Conservation (phyloP, 169 alveolate species). For the Cryptosporidium bovis region DNA sequence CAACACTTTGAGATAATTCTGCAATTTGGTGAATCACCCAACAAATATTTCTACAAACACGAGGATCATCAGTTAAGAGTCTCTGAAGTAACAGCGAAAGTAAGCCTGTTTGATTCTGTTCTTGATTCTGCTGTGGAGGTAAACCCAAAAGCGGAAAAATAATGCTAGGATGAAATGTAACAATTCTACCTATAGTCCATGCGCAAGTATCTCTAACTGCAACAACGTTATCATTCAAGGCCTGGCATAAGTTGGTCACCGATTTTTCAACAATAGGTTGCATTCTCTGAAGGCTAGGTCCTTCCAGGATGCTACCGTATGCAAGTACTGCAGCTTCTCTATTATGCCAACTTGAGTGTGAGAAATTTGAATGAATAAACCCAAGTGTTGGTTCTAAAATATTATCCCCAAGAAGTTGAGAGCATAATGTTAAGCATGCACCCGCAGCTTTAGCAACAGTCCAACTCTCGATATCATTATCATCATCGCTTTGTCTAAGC, state of each 20-base stretch:
- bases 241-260: constrained; percentile 86
- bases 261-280: constrained; percentile 87
- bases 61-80: constrained; percentile 65
- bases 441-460: constrained; percentile 94
- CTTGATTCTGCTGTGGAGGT: constrained; percentile 64
- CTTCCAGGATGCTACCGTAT: constrained; percentile 92
- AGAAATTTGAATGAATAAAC: constrained; percentile 87
- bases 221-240: constrained; percentile 87
- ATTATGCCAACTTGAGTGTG: constrained; percentile 88
- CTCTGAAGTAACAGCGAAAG: constrained; percentile 41
- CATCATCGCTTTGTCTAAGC: constrained; percentile 87
- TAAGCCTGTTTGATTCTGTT: constrained; percentile 26
- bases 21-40: constrained; percentile 73
- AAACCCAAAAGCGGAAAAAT: constrained; percentile 84
- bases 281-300: constrained; percentile 90
- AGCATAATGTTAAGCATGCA: constrained; percentile 88
- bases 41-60: constrained; percentile 69
- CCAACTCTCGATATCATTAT: constrained; percentile 90
- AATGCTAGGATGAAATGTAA: constrained; percentile 87
- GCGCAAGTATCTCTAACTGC: constrained; percentile 94
- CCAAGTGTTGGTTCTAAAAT: constrained; percentile 88
- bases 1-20: constrained; percentile 52
- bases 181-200: constrained; percentile 92
- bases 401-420: constrained; percentile 90
- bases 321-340: constrained; percentile 94